phyloP scores from a whole-genome alignment of 163 green algal species.

The Chlorella variabilis region DNA sequence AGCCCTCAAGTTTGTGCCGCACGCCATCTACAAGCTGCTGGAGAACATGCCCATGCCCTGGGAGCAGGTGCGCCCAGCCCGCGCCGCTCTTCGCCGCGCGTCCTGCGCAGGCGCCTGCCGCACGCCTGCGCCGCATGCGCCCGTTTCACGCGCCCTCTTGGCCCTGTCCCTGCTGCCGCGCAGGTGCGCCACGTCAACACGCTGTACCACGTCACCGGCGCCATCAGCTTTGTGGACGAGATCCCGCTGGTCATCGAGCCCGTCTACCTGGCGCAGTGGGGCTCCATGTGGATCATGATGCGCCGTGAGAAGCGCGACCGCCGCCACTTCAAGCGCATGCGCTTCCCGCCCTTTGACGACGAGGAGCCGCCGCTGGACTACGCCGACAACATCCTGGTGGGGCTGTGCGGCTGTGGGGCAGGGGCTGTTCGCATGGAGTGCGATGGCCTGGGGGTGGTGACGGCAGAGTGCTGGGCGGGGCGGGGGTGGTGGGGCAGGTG shows the following conservation, averaged over 20 bases:
- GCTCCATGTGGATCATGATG: slow-evolving; percentile 99
- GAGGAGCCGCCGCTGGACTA: slow-evolving; percentile 98
- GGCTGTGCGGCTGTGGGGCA: background rate
- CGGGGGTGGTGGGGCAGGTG: no score
- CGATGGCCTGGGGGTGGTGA: no score
- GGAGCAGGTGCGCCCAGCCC: slow-evolving; percentile 83
- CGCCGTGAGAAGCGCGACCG: slow-evolving; percentile 98
- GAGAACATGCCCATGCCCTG: slow-evolving; percentile 99
- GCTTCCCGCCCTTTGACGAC: slow-evolving; percentile 99
- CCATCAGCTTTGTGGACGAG: slow-evolving; percentile 99
- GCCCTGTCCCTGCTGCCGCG: no score
- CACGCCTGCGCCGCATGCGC: no score
- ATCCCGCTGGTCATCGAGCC: slow-evolving; percentile 98
- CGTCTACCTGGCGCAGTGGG: slow-evolving; percentile 97
- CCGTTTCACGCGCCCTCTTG: no score
- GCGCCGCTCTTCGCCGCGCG: no score
- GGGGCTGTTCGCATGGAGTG: background rate
- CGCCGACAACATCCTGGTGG: slow-evolving; percentile 94
- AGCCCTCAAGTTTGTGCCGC: slow-evolving; percentile 99
- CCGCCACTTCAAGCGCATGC: slow-evolving; percentile 99
- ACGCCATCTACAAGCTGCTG: slow-evolving; percentile 99
- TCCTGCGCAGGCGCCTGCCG: no score
- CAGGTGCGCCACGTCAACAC: slow-evolving; percentile 96
- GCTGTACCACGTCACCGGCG: slow-evolving; percentile 99
- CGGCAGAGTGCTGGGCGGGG: no score